These are phyloP conservation scores for Isoetes taiwanensis DNA, from an alignment of 75 land plant genomes.

Conservation along the genomic window DNA sequence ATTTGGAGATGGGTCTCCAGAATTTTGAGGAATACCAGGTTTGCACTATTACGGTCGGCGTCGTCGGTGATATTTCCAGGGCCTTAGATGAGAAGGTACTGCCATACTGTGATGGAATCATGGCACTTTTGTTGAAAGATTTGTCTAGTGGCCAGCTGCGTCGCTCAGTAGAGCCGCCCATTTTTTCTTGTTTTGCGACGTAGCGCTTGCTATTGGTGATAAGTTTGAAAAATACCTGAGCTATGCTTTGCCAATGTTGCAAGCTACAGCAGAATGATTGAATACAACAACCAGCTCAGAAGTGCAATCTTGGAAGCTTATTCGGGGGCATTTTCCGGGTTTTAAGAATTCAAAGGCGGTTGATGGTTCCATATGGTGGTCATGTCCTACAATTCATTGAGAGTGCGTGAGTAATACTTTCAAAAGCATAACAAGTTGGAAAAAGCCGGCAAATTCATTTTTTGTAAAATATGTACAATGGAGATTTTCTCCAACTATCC, in stretches of 20 bases:
- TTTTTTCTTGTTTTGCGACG: slow-evolving; percentile 89
- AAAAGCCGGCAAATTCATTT: too few species aligned
- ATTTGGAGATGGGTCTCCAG: slow-evolving; percentile 90
- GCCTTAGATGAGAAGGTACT: slow-evolving; percentile 81
- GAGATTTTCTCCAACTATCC: too few species aligned
- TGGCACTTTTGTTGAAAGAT: slow-evolving; percentile 89
- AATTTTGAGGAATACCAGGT: slow-evolving; percentile 89
- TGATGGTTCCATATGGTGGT: too few species aligned
- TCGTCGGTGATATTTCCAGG: slow-evolving; percentile 84
- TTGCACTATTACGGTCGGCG: slow-evolving; percentile 91
- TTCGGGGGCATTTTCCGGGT: slow-evolving; percentile 92
- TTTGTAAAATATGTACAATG: too few species aligned
- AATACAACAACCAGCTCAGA: slow-evolving; percentile 74
- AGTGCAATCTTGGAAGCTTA: slow-evolving; percentile 95
- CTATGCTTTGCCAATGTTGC: slow-evolving; percentile 95
- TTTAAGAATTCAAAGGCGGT: too few species aligned
- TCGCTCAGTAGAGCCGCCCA: slow-evolving; percentile 87
- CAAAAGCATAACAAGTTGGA: too few species aligned
- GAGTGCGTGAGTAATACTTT: too few species aligned
- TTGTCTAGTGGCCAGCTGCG: slow-evolving; percentile 80
- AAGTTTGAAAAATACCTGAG: slow-evolving; percentile 76
- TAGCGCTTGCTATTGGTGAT: slow-evolving; percentile 89
- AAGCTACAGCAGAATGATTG: slow-evolving; percentile 85
- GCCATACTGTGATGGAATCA: slow-evolving; percentile 86
- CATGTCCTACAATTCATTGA: too few species aligned